Evolutionary conservation across 2,329 filamentous ascomycete genomes (phyloP).

Genomic region (Myriosclerotinia curreyana): DNA sequence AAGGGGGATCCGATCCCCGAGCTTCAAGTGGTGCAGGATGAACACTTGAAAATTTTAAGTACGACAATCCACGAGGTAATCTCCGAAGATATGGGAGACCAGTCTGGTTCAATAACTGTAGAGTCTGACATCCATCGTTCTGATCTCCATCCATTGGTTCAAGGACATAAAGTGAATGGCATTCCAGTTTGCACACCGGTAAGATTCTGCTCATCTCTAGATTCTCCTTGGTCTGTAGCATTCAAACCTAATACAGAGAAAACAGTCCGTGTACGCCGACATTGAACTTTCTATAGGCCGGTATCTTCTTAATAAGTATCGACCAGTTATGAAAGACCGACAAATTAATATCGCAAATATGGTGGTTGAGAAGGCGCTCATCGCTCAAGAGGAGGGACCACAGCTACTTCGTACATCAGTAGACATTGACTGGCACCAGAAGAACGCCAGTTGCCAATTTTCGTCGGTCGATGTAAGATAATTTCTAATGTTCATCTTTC

Average conservation of each 20-base stretch:
- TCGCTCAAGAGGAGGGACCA: slow-evolving; percentile 32
- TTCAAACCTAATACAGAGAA: background rate
- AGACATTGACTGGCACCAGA: slow-evolving; percentile 16
- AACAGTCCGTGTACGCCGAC: slow-evolving; percentile 53
- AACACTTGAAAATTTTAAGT: background rate
- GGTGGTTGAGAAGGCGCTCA: slow-evolving; percentile 40
- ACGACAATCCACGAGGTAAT: slow-evolving; percentile 28
- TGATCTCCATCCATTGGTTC: no score
- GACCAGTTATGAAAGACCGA: slow-evolving; percentile 40
- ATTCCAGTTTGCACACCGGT: no score
- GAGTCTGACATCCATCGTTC: no score
- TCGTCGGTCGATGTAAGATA: no score
- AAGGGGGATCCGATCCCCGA: slow-evolving; percentile 50
- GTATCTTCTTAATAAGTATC: slow-evolving; percentile 49
- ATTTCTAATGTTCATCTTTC: no score
- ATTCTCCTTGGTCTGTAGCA: no score
- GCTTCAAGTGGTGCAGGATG: no score
- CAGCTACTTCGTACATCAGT: slow-evolving; percentile 6
- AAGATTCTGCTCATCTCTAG: no score
- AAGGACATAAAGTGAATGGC: no score
- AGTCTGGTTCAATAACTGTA: no score
- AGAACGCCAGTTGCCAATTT: no score
- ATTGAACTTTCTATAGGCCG: slow-evolving; percentile 57
- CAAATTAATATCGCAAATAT: slow-evolving; percentile 42
- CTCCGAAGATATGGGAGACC: no score